A percentile compares a stretch with the other conserved stretches of the same genome.
Evolutionary conservation across 257 asterid genomes (phyloP).

Genomic region (Knoxia roxburghii): DNA sequence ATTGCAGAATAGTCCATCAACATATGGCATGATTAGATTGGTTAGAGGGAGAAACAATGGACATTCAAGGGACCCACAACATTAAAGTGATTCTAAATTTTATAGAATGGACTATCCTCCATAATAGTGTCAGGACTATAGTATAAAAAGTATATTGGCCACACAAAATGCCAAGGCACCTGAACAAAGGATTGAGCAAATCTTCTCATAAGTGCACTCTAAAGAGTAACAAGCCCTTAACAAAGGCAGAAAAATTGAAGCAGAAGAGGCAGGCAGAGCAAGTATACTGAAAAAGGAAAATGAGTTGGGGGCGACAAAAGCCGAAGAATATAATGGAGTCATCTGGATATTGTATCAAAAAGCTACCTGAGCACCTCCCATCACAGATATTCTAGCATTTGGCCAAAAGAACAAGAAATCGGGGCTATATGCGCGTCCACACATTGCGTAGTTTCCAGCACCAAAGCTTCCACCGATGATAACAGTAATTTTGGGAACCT

Average conservation of each 20-base stretch:
- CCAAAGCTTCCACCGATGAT: conserved; percentile 96
- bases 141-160: too few species aligned
- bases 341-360: not conserved
- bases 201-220: not conserved
- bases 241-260: not conserved
- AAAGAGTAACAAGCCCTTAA: not conserved
- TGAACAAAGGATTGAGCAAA: too few species aligned
- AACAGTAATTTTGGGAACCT: conserved; percentile 93
- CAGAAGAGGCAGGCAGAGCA: not conserved
- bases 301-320: not conserved
- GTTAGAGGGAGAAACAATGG: not conserved
- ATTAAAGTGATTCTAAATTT: too few species aligned
- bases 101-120: too few species aligned
- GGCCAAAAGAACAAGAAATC: conserved; percentile 96
- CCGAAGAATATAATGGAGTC: not conserved
- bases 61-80: too few species aligned
- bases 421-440: conserved; percentile 99
- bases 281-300: not conserved
- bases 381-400: conserved; percentile 89
- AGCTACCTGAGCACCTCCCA: conserved; percentile 99
- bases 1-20: too few species aligned
- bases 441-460: conserved; percentile 98
- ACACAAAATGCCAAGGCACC: too few species aligned
- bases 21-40: too few species aligned
- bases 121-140: too few species aligned